Percentiles rank a stretch among this genome's conserved stretches.
Evolutionary conservation across 345 rosid species (phyloP).

Genomic region (Heritiera littoralis): DNA sequence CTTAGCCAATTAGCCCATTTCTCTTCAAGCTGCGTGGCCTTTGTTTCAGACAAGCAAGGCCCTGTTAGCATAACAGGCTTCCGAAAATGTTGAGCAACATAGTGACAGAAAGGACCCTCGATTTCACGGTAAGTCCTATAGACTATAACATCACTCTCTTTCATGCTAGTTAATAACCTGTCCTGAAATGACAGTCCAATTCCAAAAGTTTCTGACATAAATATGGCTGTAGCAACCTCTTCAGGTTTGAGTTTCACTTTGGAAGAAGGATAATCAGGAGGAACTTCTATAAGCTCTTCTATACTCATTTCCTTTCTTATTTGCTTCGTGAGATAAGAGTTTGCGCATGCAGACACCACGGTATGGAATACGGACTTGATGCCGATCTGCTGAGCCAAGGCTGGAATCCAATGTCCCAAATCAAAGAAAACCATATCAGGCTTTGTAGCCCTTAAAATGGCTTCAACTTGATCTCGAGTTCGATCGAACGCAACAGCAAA

Average conservation of each 20-base stretch:
- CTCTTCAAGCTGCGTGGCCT: conserved; percentile 25
- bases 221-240: conserved; percentile 2
- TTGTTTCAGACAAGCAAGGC: conserved; percentile 45
- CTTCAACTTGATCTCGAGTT: conserved; percentile 28
- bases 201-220: neutral
- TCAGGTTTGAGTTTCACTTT: neutral
- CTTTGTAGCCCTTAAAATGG: conserved; percentile 19
- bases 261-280: conserved; percentile 38
- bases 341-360: conserved; percentile 12
- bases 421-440: conserved; percentile 38
- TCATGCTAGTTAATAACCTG: conserved; percentile 14
- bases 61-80: conserved; percentile 45
- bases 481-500: conserved; percentile 13
- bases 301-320: neutral
- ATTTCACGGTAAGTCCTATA: conserved; percentile 40
- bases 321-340: neutral
- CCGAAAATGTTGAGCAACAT: conserved; percentile 3
- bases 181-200: conserved; percentile 16
- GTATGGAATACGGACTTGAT: conserved; percentile 16
- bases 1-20: conserved; percentile 42
- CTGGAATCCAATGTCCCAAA: conserved; percentile 32
- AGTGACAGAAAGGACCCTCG: conserved; percentile 46
- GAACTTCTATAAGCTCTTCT: conserved; percentile 21
- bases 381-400: conserved; percentile 14
- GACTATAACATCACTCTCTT: conserved; percentile 36